Evolutionary conservation across 164 flowering plant species (phyloP).

Genomic region (Annona squamosa): DNA sequence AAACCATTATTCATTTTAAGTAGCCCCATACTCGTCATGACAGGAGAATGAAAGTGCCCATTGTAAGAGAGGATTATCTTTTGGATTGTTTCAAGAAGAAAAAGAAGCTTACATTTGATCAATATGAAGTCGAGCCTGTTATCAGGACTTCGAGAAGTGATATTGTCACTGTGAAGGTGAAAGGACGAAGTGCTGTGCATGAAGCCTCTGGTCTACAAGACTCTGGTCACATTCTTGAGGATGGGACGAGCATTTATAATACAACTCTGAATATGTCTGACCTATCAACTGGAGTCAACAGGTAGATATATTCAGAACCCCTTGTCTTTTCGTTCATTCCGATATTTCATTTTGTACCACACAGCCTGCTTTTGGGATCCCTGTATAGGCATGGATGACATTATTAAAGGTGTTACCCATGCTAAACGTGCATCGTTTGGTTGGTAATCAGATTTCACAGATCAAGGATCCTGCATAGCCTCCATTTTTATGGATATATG

Average conservation of each 20-base stretch:
- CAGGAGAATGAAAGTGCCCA: constrained; percentile 86
- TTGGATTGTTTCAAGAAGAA: constrained; percentile 60
- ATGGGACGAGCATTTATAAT: constrained; percentile 73
- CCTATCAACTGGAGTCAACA: constrained; percentile 85
- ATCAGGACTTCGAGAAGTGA: constrained; percentile 36
- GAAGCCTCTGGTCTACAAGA: constrained; percentile 91
- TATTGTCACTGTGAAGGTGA: constrained; percentile 76
- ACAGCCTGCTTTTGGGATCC: not conserved
- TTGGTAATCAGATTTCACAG: no score
- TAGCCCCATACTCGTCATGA: not conserved
- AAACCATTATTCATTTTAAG: not conserved
- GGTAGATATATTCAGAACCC: constrained; percentile 29
- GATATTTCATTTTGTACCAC: not conserved
- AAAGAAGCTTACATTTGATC: constrained; percentile 73
- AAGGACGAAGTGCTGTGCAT: constrained; percentile 91
- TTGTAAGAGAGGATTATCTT: constrained; percentile 82
- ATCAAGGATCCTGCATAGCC: no score
- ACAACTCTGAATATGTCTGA: constrained; percentile 93
- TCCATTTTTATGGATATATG: no score
- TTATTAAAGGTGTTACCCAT: no score
- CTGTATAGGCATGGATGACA: no score
- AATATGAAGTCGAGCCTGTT: constrained; percentile 54
- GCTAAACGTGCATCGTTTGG: no score
- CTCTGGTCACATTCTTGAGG: constrained; percentile 89
- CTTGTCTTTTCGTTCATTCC: not conserved